A percentile compares a stretch with the other conserved stretches of the same genome.
These are phyloP conservation scores for Senna siamea DNA, from an alignment of 306 rosid genomes.

Conservation along the genomic window DNA sequence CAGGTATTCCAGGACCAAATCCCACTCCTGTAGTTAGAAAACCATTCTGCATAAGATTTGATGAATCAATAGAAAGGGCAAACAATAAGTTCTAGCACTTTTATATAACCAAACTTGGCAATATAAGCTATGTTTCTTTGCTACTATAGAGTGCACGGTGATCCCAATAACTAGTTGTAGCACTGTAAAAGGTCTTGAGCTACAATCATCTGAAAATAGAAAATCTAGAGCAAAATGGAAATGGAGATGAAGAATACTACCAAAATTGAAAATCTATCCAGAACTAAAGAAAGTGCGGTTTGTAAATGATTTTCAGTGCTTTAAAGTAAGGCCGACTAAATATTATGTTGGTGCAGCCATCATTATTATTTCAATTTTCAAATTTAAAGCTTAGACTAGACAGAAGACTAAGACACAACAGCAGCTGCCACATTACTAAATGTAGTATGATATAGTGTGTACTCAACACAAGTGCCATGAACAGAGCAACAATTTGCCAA, in stretches of 20 bases:
- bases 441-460: background rate
- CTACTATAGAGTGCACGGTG: conserved; percentile 1
- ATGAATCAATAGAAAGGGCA: background rate
- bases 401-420: background rate
- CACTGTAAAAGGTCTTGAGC: background rate
- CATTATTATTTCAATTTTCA: background rate
- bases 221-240: conserved; percentile 14
- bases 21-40: conserved; percentile 69
- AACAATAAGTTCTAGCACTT: conserved; percentile 3
- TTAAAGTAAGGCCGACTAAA: background rate
- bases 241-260: background rate
- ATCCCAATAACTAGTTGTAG: background rate
- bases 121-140: conserved; percentile 1
- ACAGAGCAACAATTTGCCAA: background rate
- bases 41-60: conserved; percentile 12
- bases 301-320: background rate
- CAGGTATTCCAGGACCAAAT: conserved; percentile 90
- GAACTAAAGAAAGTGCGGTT: background rate
- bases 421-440: background rate
- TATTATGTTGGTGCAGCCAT: background rate
- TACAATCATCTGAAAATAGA: background rate
- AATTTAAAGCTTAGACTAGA: background rate
- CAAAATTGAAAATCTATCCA: background rate
- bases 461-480: background rate
- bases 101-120: background rate